Evolutionary conservation across 768 basidiomycete genomes (phyloP).

Genomic region (Saitozyma sp.): DNA sequence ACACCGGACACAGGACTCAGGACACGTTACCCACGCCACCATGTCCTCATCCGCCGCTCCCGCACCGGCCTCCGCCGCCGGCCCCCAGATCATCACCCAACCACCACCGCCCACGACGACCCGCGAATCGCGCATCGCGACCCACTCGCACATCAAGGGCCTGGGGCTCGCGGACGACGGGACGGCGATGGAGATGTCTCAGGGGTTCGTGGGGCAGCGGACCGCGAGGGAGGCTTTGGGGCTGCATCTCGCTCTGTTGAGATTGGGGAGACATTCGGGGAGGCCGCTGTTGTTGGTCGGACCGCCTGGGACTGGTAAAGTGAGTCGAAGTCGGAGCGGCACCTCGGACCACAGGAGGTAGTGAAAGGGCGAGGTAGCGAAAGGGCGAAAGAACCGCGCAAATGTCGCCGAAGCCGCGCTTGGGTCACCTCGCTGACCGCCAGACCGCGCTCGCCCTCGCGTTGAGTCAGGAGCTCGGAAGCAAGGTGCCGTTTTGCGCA

Average conservation of each 20-base stretch:
- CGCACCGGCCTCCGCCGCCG: slow-evolving; percentile 17
- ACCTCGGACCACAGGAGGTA: no score
- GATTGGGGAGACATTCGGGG: slow-evolving; percentile 61
- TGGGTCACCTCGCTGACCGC: background rate
- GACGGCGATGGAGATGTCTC: slow-evolving; percentile 66
- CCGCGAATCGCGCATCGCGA: slow-evolving; percentile 49
- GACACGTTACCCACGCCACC: background rate
- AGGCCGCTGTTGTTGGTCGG: slow-evolving; percentile 88
- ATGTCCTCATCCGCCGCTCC: background rate
- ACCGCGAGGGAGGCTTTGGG: slow-evolving; percentile 71
- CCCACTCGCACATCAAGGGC: slow-evolving; percentile 96
- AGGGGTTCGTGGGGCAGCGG: slow-evolving; percentile 87
- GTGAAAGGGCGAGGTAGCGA: background rate
- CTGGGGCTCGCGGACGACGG: slow-evolving; percentile 86
- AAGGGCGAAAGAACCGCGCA: background rate
- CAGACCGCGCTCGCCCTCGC: slow-evolving; percentile 91
- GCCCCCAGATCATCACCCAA: slow-evolving; percentile 42
- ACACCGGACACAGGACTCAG: background rate
- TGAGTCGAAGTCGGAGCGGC: slow-evolving; percentile 22
- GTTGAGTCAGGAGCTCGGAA: slow-evolving; percentile 87
- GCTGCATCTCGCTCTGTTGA: slow-evolving; percentile 47
- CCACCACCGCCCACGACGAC: slow-evolving; percentile 43
- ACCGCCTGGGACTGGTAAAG: slow-evolving; percentile 93
- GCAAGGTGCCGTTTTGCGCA: slow-evolving; percentile 95
- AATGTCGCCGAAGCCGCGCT: background rate